Evolutionary conservation across 2,329 filamentous ascomycete genomes (phyloP).

Genomic region (Epichloe sibirici): DNA sequence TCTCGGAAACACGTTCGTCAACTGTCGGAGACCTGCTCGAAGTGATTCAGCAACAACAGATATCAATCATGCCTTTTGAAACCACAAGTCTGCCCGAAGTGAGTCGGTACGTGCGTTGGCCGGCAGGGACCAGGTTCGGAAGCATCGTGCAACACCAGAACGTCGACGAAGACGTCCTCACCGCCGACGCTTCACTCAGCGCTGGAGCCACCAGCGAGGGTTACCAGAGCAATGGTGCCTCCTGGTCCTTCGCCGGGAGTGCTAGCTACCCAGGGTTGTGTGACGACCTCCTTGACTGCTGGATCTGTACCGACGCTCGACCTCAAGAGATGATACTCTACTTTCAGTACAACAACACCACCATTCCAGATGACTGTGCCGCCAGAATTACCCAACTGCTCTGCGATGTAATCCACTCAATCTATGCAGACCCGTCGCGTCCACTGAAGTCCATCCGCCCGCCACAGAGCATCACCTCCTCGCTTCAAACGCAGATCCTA

Average conservation of each 20-base stretch:
- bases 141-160: not conserved
- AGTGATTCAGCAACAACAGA: not conserved
- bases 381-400: not conserved
- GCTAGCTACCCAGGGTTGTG: not conserved
- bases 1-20: not conserved
- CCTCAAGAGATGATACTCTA: not conserved
- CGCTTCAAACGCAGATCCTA: not conserved
- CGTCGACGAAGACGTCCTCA: not conserved
- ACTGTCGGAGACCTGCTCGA: not conserved
- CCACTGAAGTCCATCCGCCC: not conserved
- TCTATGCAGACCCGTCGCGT: not conserved
- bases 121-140: not conserved
- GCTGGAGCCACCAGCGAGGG: not conserved
- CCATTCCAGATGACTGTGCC: not conserved
- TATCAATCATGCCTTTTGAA: not conserved
- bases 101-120: not conserved
- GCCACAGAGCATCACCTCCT: not conserved
- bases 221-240: not conserved
- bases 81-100: not conserved
- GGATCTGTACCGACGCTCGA: not conserved
- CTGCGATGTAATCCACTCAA: not conserved
- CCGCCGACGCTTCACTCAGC: not conserved
- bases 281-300: not conserved
- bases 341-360: not conserved
- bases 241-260: not conserved